phyloP scores from a whole-genome alignment of 768 basidiomycete genomes.

The Pisolithus microcarpus region DNA sequence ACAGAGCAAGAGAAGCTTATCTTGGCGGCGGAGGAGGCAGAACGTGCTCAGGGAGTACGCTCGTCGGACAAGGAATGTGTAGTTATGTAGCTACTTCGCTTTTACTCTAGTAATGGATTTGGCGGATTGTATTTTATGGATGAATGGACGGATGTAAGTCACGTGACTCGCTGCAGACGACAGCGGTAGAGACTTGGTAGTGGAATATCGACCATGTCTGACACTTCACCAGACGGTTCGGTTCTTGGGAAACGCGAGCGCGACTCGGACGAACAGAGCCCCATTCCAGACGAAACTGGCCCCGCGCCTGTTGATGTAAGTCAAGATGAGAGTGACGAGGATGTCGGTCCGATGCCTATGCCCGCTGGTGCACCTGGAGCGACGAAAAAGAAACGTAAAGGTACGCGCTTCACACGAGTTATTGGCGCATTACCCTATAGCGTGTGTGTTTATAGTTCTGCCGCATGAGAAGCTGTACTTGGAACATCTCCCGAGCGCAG shows the following conservation, averaged over 20 bases:
- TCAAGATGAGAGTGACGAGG: constrained; percentile 56
- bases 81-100: constrained; percentile 40
- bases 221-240: constrained; percentile 42
- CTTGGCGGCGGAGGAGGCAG: constrained; percentile 47
- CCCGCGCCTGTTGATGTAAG: constrained; percentile 19
- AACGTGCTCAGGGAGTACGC: constrained; percentile 26
- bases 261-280: constrained; percentile 20
- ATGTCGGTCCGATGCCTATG: constrained; percentile 87
- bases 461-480: constrained; percentile 91
- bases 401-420: constrained; percentile 33
- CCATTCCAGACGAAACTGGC: constrained; percentile 15
- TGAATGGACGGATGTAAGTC: background rate
- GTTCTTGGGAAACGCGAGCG: constrained; percentile 62
- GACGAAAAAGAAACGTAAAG: constrained; percentile 78
- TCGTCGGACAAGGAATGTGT: constrained; percentile 42
- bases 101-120: background rate
- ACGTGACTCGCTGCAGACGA: background rate
- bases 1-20: constrained; percentile 59
- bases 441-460: constrained; percentile 50
- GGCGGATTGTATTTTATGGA: background rate
- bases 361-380: constrained; percentile 30
- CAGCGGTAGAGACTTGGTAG: background rate
- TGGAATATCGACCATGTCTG: constrained; percentile 29
- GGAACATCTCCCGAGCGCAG: constrained; percentile 83
- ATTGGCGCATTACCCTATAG: constrained; percentile 5